A percentile compares a stretch with the other conserved stretches of the same genome.
Conservation (phyloP, 345 rosid genomes). For the Syzygium aqueum region DNA sequence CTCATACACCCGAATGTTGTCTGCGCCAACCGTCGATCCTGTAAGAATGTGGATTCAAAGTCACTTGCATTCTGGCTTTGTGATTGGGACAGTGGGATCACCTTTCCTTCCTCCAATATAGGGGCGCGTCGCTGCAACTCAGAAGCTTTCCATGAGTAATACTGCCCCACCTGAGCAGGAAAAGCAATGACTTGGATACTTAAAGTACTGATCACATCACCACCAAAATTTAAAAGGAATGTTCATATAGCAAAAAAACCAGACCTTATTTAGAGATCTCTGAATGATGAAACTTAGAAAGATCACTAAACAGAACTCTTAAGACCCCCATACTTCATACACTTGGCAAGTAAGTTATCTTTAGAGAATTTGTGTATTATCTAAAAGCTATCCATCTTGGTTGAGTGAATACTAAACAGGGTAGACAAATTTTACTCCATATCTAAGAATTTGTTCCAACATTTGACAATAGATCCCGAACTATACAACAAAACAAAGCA, state of each 20-base stretch:
- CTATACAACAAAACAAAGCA: not conserved
- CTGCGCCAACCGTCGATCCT: slow-evolving; percentile 29
- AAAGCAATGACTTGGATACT: not conserved
- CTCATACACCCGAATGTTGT: slow-evolving; percentile 9
- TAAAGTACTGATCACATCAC: not conserved
- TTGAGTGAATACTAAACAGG: not conserved
- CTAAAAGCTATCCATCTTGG: not conserved
- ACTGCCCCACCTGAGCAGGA: slow-evolving; percentile 49
- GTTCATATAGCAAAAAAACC: not conserved
- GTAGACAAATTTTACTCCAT: not conserved
- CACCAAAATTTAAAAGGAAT: not conserved
- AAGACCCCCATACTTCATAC: not conserved
- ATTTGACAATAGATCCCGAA: not conserved
- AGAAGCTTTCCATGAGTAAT: slow-evolving; percentile 45
- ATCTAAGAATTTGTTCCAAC: not conserved
- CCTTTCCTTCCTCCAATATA: slow-evolving; percentile 7
- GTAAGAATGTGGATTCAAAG: slow-evolving; percentile 23
- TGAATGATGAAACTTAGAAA: not conserved
- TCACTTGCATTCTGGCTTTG: slow-evolving; percentile 26
- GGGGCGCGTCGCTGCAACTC: slow-evolving; percentile 5
- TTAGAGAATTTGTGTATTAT: not conserved
- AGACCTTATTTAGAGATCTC: not conserved
- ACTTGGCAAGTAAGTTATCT: not conserved
- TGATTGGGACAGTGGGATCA: slow-evolving; percentile 21
- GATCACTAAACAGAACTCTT: not conserved